Evolutionary conservation across 202 grass and related monocot species (phyloP), one percentile per base, ranked within the genome.

Genomic region (Bolboschoenoplectus hybrid): DNA sequence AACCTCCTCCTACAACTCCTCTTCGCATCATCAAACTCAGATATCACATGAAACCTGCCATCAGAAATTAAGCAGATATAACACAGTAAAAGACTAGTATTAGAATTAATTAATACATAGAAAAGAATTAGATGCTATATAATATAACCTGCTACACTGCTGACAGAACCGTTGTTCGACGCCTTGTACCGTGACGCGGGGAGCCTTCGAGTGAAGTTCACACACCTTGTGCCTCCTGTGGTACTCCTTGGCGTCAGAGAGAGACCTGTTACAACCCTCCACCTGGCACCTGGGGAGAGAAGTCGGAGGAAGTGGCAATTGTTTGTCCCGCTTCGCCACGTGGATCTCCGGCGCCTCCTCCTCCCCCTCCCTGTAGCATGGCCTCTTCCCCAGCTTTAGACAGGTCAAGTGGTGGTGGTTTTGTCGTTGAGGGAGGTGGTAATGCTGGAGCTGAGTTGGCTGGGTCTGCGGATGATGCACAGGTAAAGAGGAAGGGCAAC

Each of bases 101-200:
- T 49, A 45, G 9, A 76, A 51, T 3, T 56, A 9, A 51, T 3
- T 56, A 9, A 63, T 38, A 46, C 5, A 58, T 14, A 20, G 7
- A 17, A 63, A 63, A 63, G 53, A 13, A 17, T 9, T 69, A 6
- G 38, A 11, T 43, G 40, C 64, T 39, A 76, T 5, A 74, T 65
- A 10, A 40, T 9, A 62, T 58, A 71, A 95, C 95, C 95, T 91
- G 90, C 95, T 98, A 85, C 95, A 98, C 38, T 98, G 95, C 86
- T 98, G 95, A 86, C 95, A 98, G 85, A 98, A 98, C 40, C 95
- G 89, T 86, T 98, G 95, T 85, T 95, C 95, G 75, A 84, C 60
- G 86, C 95, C 91, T 58, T 89, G 91, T 43, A 98, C 88, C 40
- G 92, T 67, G 81, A 95, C 95, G 9, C 87, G 68, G 56, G 92